Conservation (phyloP, 2,329 filamentous ascomycete species). For the Penicillium sp. region DNA sequence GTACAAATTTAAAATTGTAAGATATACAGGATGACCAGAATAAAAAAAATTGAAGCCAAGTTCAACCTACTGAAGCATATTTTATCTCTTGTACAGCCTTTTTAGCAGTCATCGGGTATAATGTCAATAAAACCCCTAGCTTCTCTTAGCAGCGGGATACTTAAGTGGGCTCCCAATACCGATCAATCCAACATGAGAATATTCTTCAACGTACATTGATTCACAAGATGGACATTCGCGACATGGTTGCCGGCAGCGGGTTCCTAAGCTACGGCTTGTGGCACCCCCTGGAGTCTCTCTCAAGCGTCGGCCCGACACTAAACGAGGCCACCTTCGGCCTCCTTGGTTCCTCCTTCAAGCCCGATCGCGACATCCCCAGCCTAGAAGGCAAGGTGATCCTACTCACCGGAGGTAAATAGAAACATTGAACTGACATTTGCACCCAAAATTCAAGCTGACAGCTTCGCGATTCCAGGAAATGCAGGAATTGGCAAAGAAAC, state of each 20-base stretch:
- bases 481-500: constrained; percentile 49
- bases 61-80: too few relatives aligned
- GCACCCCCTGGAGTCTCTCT: constrained; percentile 32
- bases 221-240: constrained; percentile 15
- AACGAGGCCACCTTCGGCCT: constrained; percentile 36
- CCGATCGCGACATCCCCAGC: constrained; percentile 46
- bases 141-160: background rate
- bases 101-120: background rate
- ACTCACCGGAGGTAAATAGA: constrained; percentile 50
- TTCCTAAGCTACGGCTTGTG: constrained; percentile 23
- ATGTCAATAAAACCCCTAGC: background rate
- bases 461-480: constrained; percentile 38
- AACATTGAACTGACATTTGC: background rate
- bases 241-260: constrained; percentile 11
- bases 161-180: background rate
- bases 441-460: background rate
- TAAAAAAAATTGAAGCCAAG: too few relatives aligned
- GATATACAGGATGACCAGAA: too few relatives aligned
- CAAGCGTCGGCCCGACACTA: constrained; percentile 35
- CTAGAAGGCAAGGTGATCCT: constrained; percentile 52
- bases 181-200: background rate
- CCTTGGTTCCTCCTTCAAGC: constrained; percentile 39
- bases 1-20: too few relatives aligned
- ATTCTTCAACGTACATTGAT: background rate
- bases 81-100: too few relatives aligned